These are phyloP conservation scores for Zygnema cylindricum DNA, from an alignment of 139 green algal genomes.

Conservation along the genomic window DNA sequence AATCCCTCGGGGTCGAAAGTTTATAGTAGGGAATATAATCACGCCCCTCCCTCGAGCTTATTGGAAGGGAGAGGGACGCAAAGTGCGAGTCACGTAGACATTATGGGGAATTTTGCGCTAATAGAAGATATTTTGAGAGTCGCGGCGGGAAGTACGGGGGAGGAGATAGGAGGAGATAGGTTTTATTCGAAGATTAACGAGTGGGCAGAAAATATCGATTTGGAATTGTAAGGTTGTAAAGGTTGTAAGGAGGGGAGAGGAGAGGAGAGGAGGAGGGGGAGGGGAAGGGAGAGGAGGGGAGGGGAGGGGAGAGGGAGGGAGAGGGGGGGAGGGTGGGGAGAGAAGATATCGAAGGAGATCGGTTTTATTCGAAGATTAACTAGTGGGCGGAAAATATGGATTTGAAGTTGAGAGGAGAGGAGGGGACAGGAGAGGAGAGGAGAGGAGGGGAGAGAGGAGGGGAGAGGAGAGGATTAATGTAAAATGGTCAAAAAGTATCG, in stretches of 20 bases:
- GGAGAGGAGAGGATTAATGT: background rate
- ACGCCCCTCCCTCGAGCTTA: constrained; percentile 56
- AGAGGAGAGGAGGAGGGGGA: background rate
- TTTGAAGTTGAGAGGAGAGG: constrained; percentile 1
- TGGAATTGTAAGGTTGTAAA: constrained; percentile 16
- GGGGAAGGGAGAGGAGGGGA: background rate
- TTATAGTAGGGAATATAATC: constrained; percentile 69
- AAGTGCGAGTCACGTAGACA: constrained; percentile 72
- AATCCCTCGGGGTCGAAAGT: constrained; percentile 72
- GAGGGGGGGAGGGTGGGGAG: constrained; percentile 54
- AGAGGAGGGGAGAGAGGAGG: background rate
- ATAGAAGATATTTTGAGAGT: constrained; percentile 72
- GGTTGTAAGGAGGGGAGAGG: background rate
- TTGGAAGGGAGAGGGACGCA: constrained; percentile 67
- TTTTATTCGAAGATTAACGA: constrained; percentile 67
- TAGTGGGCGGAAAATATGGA: constrained; percentile 28
- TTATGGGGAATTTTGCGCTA: constrained; percentile 74
- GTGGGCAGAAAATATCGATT: constrained; percentile 11
- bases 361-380: constrained; percentile 67
- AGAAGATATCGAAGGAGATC: constrained; percentile 65
- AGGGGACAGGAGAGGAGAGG: background rate
- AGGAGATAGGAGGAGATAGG: constrained; percentile 67
- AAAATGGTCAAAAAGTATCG: background rate
- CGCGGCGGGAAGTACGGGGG: constrained; percentile 58
- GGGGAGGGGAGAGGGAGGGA: constrained; percentile 40